Evolutionary conservation across 176 grass and related monocot genomes (phyloP).

Genomic region (Panicum miliaceum): DNA sequence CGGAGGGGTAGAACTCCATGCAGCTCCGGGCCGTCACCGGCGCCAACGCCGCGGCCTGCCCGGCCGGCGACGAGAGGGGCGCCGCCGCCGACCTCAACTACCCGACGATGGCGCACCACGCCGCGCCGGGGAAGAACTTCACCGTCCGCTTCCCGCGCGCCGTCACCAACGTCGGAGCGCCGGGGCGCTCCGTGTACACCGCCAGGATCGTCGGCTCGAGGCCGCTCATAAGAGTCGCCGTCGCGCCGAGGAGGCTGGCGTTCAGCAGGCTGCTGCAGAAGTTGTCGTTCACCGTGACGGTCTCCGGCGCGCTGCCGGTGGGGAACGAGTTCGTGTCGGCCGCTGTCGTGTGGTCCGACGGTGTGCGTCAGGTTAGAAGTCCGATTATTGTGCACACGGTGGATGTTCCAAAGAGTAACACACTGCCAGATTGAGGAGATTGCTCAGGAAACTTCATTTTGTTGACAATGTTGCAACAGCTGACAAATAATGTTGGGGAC

Average conservation of each 20-base stretch:
- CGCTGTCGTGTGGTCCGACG: slow-evolving; percentile 46
- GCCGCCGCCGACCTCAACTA: slow-evolving; percentile 47
- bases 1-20: slow-evolving; percentile 47
- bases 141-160: slow-evolving; percentile 34
- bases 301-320: not conserved
- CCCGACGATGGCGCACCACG: slow-evolving; percentile 50
- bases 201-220: not conserved
- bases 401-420: not conserved
- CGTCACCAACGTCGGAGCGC: slow-evolving; percentile 55
- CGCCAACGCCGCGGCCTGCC: not conserved
- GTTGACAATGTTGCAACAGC: not conserved
- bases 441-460: not conserved
- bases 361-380: slow-evolving; percentile 22
- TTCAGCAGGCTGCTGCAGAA: slow-evolving; percentile 28
- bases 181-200: slow-evolving; percentile 15
- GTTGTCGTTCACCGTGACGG: slow-evolving; percentile 26
- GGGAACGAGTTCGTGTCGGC: slow-evolving; percentile 29
- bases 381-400: slow-evolving; percentile 37
- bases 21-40: slow-evolving; percentile 38
- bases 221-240: not conserved
- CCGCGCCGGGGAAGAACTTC: not conserved
- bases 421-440: not conserved
- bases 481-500: not conserved
- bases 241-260: slow-evolving; percentile 23
- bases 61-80: not conserved